Evolutionary conservation across 768 basidiomycete genomes (phyloP).

Genomic region (Lactarius psammicola): DNA sequence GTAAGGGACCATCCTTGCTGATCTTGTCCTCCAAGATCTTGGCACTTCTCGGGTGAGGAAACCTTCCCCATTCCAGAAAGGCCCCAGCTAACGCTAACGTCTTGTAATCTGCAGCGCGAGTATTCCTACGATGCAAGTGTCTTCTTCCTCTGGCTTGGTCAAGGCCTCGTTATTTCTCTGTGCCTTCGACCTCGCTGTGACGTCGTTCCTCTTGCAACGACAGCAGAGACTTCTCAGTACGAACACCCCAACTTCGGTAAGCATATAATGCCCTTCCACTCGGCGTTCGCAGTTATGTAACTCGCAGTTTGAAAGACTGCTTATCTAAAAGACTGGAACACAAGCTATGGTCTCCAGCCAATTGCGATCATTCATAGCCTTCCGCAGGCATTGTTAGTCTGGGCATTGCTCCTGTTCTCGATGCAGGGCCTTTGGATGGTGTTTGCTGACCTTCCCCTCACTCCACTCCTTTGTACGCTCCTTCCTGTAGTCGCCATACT

Average conservation of each 20-base stretch:
- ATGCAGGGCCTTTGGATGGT: background rate
- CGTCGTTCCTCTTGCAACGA: too few species aligned
- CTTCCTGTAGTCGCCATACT: background rate
- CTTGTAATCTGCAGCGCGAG: background rate
- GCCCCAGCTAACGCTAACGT: background rate
- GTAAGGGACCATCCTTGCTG: background rate
- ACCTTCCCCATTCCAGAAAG: background rate
- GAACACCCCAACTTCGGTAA: background rate
- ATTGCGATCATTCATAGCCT: background rate
- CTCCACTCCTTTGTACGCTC: background rate
- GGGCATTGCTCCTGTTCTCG: background rate
- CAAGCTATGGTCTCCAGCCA: background rate
- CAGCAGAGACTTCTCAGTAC: too few species aligned
- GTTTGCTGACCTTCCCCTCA: background rate
- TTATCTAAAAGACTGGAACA: background rate
- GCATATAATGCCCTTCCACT: background rate
- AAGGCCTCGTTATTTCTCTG: too few species aligned
- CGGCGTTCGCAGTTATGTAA: background rate
- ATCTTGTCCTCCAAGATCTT: background rate
- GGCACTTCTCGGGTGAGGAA: background rate
- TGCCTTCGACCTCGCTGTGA: too few species aligned
- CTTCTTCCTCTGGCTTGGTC: background rate
- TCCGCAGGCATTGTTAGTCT: background rate
- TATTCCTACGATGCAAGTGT: background rate
- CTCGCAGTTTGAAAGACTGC: background rate